Conservation (phyloP, 2,329 filamentous ascomycete species). For the Plenodomus lindquistii region DNA sequence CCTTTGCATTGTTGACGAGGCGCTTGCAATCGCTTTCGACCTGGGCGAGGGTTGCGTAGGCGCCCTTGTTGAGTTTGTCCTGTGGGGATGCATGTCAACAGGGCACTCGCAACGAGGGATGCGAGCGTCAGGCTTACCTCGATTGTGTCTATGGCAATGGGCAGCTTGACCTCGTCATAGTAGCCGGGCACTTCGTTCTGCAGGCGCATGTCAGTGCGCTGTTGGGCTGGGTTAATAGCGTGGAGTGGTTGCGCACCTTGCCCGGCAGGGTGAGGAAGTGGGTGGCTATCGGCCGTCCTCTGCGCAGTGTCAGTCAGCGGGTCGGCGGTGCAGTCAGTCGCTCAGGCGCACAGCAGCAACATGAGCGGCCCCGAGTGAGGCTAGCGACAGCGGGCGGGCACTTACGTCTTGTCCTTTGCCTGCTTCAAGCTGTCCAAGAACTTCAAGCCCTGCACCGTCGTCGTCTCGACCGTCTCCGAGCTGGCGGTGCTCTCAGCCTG, state of each 20-base stretch:
- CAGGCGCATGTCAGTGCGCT: slow-evolving; percentile 19
- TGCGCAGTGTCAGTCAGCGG: slow-evolving; percentile 36
- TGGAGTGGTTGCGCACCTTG: slow-evolving; percentile 45
- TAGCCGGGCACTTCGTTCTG: slow-evolving; percentile 70
- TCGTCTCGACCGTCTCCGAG: slow-evolving; percentile 67
- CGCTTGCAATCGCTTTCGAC: slow-evolving; percentile 86
- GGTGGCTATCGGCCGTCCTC: slow-evolving; percentile 71
- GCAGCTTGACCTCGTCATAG: slow-evolving; percentile 75
- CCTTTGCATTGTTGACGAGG: slow-evolving; percentile 85
- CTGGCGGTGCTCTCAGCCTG: slow-evolving; percentile 33
- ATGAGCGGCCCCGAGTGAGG: background rate
- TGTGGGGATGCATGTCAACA: slow-evolving; percentile 29
- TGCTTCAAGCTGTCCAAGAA: slow-evolving; percentile 76
- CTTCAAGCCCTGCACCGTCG: slow-evolving; percentile 70
- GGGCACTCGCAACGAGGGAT: background rate
- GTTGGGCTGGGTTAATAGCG: slow-evolving; percentile 5
- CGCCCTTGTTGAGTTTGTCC: slow-evolving; percentile 68
- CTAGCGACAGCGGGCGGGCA: slow-evolving; percentile 21
- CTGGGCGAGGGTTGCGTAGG: slow-evolving; percentile 71
- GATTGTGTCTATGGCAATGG: slow-evolving; percentile 76
- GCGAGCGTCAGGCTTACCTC: slow-evolving; percentile 54
- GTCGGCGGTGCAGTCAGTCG: slow-evolving; percentile 1
- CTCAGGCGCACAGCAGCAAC: background rate
- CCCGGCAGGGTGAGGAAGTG: slow-evolving; percentile 75
- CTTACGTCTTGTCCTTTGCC: slow-evolving; percentile 81